These are phyloP conservation scores for Kalanchoe fedtschenkoi DNA, from an alignment of 164 flowering plant genomes.

Conservation along the genomic window DNA sequence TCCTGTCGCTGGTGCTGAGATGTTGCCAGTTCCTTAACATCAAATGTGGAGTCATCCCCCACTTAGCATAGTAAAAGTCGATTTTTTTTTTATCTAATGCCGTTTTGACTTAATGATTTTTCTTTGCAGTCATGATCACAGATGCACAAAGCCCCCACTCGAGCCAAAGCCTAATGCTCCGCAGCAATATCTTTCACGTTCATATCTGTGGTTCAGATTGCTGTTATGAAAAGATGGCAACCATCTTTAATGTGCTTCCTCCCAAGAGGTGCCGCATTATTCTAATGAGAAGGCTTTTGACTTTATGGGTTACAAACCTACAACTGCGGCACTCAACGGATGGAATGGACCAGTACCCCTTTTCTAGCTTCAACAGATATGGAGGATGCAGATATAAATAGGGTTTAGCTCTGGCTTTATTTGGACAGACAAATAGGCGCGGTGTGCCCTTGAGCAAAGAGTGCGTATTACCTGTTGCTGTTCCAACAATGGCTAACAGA, in stretches of 20 bases:
- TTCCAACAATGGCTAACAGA: slow-evolving; percentile 17
- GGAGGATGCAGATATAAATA: background rate
- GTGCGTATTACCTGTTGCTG: background rate
- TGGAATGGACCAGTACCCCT: background rate
- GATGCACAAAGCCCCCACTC: slow-evolving; percentile 3
- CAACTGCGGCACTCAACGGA: background rate
- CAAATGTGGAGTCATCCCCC: background rate
- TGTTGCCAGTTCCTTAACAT: background rate
- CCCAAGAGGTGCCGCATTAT: slow-evolving; percentile 8
- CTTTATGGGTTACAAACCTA: background rate
- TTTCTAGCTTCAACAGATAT: background rate
- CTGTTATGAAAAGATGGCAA: background rate
- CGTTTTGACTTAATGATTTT: slow-evolving; percentile 6
- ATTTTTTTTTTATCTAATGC: background rate
- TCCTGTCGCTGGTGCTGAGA: background rate
- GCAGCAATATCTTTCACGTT: background rate
- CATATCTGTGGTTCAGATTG: slow-evolving; percentile 10
- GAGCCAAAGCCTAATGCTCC: background rate
- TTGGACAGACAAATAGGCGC: background rate
- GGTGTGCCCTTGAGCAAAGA: background rate
- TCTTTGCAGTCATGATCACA: slow-evolving; percentile 8
- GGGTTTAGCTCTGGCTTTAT: background rate
- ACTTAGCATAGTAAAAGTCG: background rate
- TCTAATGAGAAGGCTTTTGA: background rate
- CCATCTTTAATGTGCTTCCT: background rate